Evolutionary conservation across 257 asterid genomes (phyloP), one percentile per base, ranked within the genome.

Genomic region (Primulina tabacum): DNA sequence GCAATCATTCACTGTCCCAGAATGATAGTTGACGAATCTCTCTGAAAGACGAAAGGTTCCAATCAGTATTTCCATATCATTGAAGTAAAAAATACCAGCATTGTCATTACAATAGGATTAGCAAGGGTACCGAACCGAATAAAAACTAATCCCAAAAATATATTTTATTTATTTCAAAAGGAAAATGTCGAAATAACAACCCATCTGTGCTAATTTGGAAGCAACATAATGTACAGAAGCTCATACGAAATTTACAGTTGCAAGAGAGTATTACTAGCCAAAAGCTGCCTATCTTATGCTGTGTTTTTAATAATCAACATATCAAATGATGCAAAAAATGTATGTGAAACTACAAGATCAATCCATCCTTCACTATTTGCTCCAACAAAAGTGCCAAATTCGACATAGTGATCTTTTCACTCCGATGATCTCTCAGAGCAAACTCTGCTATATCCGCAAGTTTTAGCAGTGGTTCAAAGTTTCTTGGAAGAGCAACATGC

Each of bases 391-490:
- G 79, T 32, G 77, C 94, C 88, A 93, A 76, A 68, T 90, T 86
- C 8, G 95, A 73, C 88, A 90, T 86, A 4, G 81, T 79, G 38
- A 85, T 88, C 62, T 90, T 81, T 60, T 73, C 79, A 29, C 67
- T 69, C 0, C 89, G 93, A 70, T 89, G 93, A 71, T 89, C 97
- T 72, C 82, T 76, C 73, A 94, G 55, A 20, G 96, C 88, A 37
- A 85, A 82, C 80, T 91, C 97, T 14, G 96, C 90, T 3, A 90
- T 78, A 26, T 94, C 97, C 0, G 97, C 97, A 38, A 94, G 95
- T 73, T 84, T 94, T 52, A 91, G 88, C 79, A 91, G 79, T 59
- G 99, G 96, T 77, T 94, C 99, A 29, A 94, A 89, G 30, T 91
- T 94, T 75, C 91, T 83, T 0, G 99, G 97, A 34, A 90, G 71